phyloP scores from a whole-genome alignment of 306 rosid species.

The Adenanthera pavonina region DNA sequence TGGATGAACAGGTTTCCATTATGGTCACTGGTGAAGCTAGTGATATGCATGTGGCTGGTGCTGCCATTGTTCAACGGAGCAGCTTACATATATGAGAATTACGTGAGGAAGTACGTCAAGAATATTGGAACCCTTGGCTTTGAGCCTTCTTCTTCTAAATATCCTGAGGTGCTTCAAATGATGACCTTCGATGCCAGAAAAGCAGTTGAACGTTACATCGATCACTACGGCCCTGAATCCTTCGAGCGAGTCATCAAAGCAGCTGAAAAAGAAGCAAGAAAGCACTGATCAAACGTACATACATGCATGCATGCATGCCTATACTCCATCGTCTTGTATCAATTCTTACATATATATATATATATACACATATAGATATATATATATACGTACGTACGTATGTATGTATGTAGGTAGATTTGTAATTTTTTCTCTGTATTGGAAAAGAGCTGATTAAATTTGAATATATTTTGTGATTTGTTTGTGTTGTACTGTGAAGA shows the following conservation, averaged over 20 bases:
- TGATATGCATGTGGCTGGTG: slow-evolving; percentile 85
- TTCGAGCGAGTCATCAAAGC: slow-evolving; percentile 77
- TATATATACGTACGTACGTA: too few relatives aligned
- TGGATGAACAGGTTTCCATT: slow-evolving; percentile 62
- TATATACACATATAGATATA: too few relatives aligned
- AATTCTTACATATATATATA: too few relatives aligned
- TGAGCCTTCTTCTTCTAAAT: slow-evolving; percentile 38
- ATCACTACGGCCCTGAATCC: slow-evolving; percentile 69
- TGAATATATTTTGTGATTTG: neutral
- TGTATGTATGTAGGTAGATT: too few relatives aligned
- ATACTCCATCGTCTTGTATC: too few relatives aligned
- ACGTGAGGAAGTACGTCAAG: slow-evolving; percentile 73
- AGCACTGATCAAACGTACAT: neutral
- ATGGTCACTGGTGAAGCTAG: slow-evolving; percentile 81
- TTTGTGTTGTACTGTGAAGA: neutral
- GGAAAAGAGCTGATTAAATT: too few relatives aligned
- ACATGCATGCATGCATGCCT: too few relatives aligned
- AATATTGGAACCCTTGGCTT: slow-evolving; percentile 41
- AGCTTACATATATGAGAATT: slow-evolving; percentile 77
- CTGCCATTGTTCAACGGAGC: slow-evolving; percentile 92
- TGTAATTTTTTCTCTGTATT: too few relatives aligned
- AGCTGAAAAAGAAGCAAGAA: neutral
- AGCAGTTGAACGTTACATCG: slow-evolving; percentile 74
- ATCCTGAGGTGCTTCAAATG: slow-evolving; percentile 77
- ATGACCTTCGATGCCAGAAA: slow-evolving; percentile 82